Evolutionary conservation across 2,329 filamentous ascomycete genomes (phyloP), one percentile per base, ranked within the genome.

Genomic region (Colletotrichum salicis): DNA sequence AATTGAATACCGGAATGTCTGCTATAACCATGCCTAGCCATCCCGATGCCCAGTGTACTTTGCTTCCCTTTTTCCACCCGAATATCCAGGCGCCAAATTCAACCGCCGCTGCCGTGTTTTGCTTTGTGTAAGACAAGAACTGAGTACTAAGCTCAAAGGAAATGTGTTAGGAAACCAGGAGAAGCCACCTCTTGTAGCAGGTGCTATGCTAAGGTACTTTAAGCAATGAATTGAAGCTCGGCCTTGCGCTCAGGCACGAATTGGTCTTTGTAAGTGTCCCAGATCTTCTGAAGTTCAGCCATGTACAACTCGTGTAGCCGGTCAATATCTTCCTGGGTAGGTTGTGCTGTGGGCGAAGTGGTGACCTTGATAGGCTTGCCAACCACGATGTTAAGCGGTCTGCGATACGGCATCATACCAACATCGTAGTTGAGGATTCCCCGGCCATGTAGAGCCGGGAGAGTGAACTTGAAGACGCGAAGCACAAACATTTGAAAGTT

Each of bases 401-500:
- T 87, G 13, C 96, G 91, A 81, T 98, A 98, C 0, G 96, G 96
- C 94, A 98, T 95, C 77, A 98, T 85, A 4, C 96, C 96, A 15
- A 98, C 94, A 80, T 99, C 96, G 79, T 99, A 98, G 82, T 99
- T 99, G 84, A 98, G 97, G 52, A 98, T 92, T 13, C 96, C 96
- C 31, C 95, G 86, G 3, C 95, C 96, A 80, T 97, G 95, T 77
- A 98, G 93, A 33, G 97, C 88, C 1, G 96, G 95, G 12, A 98
- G 87, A 0, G 96, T 98, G 78, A 98, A 99, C 63, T 97, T 97
- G 86, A 97, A 91, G 6, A 93, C 85, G 76, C 92, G 93, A 82
- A 98, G 96, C 68, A 97, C 85, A 33, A 95, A 84, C 84, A 97
- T 90, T 83, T 99, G 96, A 48, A 93, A 82, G 78, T 90, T 91